Evolutionary conservation across 2,329 filamentous ascomycete genomes (phyloP).

Genomic region (Plectosphaerella plurivora): DNA sequence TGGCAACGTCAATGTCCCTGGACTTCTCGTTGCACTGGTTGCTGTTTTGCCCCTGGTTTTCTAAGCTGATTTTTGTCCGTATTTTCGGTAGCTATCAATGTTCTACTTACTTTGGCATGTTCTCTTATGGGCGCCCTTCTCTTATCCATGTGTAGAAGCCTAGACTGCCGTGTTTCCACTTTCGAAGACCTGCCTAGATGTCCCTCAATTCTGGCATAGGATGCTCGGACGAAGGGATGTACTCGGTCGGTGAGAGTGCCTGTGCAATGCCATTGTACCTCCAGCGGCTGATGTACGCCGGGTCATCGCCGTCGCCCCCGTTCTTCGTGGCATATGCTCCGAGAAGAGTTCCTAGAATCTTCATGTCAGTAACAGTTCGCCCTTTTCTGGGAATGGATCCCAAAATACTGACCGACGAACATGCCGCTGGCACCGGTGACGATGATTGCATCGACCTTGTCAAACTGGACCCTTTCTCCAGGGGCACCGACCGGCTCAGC

Average conservation of each 20-base stretch:
- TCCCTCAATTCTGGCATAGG: not conserved
- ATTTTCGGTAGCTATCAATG: too few relatives aligned
- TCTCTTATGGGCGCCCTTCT: too few relatives aligned
- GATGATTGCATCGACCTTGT: slow-evolving; percentile 2
- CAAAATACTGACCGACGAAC: slow-evolving; percentile 3
- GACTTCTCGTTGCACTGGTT: too few relatives aligned
- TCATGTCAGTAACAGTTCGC: slow-evolving; percentile 21
- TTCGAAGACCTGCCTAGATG: not conserved
- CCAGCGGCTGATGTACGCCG: slow-evolving; percentile 45
- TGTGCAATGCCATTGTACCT: slow-evolving; percentile 25
- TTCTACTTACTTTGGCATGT: too few relatives aligned
- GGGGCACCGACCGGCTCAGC: slow-evolving; percentile 27
- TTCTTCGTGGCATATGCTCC: slow-evolving; percentile 51
- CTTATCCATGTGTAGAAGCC: too few relatives aligned
- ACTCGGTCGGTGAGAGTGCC: not conserved
- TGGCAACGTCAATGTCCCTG: too few relatives aligned
- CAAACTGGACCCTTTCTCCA: slow-evolving; percentile 15
- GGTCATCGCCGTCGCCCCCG: slow-evolving; percentile 34
- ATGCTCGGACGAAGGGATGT: not conserved
- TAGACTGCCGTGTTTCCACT: too few relatives aligned
- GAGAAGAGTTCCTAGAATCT: slow-evolving; percentile 36
- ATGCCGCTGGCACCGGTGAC: slow-evolving; percentile 9
- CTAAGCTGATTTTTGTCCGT: too few relatives aligned
- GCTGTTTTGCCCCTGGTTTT: too few relatives aligned
- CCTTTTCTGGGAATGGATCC: not conserved